Evolutionary conservation across 495 filamentous ascomycete species (phyloP), one percentile per base, ranked within the genome.

Genomic region (Aspergillus leporis): DNA sequence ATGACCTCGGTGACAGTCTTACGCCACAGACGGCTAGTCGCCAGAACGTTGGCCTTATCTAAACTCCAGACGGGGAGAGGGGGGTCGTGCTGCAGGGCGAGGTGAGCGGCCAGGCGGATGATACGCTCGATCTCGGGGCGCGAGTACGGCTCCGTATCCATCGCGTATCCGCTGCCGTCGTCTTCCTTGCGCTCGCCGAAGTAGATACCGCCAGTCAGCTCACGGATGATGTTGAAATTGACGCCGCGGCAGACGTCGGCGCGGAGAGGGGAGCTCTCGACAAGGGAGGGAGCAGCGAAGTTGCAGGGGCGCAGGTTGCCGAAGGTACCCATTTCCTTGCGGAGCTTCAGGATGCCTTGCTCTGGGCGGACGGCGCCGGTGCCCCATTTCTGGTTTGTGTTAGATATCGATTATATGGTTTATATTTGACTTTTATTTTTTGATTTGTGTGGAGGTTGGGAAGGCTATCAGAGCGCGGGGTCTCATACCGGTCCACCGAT

Each of bases 31-130:
- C 94, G 79, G 61, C 83, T 87, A 14, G 93, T 95, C 21, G 94
- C 94, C 48, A 98, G 83, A 50, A 98, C 94, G 69, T 98, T 98
- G 56, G 94, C 94, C 85, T 98, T 98, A 70, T 98, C 94, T 70
- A 98, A 72, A 65, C 86, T 90, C 87, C 86, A 91, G 19, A 98
- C 91, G 57, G 90, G 88, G 25, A 86, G 77, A 23, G 91, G 92
- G 9, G 93, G 93, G 71, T 90, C 80, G 62, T 85, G 81, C 66
- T 88, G 86, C 61, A 92, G 81, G 19, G 94, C 94, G 25, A 98
- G 80, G 76, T 90, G 83, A 13, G 84, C 94, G 18, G 88, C 93
- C 30, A 98, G 80, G 55, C 94, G 83, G 30, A 87, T 88, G 68
- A 98, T 87, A 48, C 94, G 86, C 85, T 95, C 90, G 64, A 98